phyloP scores from a whole-genome alignment of 2,329 filamentous ascomycete species.

The Verticillium isaacii region DNA sequence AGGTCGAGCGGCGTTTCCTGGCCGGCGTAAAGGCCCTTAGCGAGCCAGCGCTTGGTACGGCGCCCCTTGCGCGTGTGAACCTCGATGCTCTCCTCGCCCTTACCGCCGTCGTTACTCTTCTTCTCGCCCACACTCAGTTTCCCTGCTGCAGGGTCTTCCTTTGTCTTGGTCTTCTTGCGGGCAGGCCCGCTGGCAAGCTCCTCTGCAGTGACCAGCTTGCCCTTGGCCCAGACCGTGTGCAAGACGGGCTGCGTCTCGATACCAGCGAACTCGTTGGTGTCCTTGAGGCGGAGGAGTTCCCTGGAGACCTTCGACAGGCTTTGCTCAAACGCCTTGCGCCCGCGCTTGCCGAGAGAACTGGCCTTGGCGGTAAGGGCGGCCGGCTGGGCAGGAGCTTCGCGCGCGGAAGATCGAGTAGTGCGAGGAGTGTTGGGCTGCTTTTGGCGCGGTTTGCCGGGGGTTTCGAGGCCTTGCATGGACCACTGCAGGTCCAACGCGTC shows the following conservation, averaged over 20 bases:
- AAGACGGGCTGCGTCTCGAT: slow-evolving; percentile 54
- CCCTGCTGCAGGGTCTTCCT: neutral
- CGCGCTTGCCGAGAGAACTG: slow-evolving; percentile 56
- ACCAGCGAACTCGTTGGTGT: slow-evolving; percentile 58
- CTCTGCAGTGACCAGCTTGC: slow-evolving; percentile 51
- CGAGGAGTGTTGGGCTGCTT: slow-evolving; percentile 26
- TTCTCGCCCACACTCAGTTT: slow-evolving; percentile 12
- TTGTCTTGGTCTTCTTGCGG: slow-evolving; percentile 23
- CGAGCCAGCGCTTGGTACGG: slow-evolving; percentile 69
- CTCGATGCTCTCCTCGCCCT: slow-evolving; percentile 32
- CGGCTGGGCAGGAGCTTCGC: slow-evolving; percentile 30
- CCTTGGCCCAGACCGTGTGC: slow-evolving; percentile 60
- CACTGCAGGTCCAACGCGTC: slow-evolving; percentile 42
- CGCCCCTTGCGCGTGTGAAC: slow-evolving; percentile 30
- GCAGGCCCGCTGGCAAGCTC: slow-evolving; percentile 31
- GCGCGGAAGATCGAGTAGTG: slow-evolving; percentile 37
- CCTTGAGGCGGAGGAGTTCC: slow-evolving; percentile 54
- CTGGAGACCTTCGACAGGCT: slow-evolving; percentile 43
- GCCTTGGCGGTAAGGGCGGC: slow-evolving; percentile 42
- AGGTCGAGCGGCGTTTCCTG: slow-evolving; percentile 55
- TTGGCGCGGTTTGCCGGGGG: slow-evolving; percentile 24
- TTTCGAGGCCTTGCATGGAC: slow-evolving; percentile 32
- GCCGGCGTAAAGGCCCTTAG: slow-evolving; percentile 81
- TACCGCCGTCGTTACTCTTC: slow-evolving; percentile 17
- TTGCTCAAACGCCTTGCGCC: slow-evolving; percentile 49